phyloP scores from a whole-genome alignment of 164 flowering plant species.

The Amborella trichopoda region DNA sequence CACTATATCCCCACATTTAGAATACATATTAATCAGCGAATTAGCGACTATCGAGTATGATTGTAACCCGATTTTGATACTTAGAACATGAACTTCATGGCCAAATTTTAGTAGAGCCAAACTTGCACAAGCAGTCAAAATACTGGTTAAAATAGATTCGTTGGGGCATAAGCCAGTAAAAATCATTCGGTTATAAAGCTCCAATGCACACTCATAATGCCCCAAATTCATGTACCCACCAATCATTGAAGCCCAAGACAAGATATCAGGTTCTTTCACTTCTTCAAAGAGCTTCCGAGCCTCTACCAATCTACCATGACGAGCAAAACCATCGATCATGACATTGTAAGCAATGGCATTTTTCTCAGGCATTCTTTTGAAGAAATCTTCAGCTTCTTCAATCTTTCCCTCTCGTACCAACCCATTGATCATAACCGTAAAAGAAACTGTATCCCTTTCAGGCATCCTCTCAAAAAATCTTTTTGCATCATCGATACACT shows the following conservation, averaged over 20 bases:
- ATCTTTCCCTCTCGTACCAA: slow-evolving; percentile 3
- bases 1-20: slow-evolving; percentile 4
- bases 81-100: slow-evolving; percentile 3
- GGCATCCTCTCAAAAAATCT: slow-evolving; percentile 3
- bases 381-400: slow-evolving; percentile 3
- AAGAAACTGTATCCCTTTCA: slow-evolving; percentile 3
- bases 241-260: slow-evolving; percentile 5
- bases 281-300: slow-evolving; percentile 4
- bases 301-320: slow-evolving; percentile 2
- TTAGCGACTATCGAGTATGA: slow-evolving; percentile 1
- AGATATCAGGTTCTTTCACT: neutral
- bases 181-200: slow-evolving; percentile 1
- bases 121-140: slow-evolving; percentile 4
- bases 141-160: neutral
- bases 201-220: slow-evolving; percentile 1
- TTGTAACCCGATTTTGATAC: slow-evolving; percentile 3
- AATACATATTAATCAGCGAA: slow-evolving; percentile 8
- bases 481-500: slow-evolving; percentile 3
- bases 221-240: slow-evolving; percentile 2
- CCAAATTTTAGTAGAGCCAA: slow-evolving; percentile 1
- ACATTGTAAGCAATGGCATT: slow-evolving; percentile 7
- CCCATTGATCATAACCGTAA: slow-evolving; percentile 3
- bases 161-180: neutral
- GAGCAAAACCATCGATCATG: slow-evolving; percentile 5
- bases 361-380: slow-evolving; percentile 2